Evolutionary conservation across 768 basidiomycete genomes (phyloP).

Genomic region (Cystofilobasidium ferigula): DNA sequence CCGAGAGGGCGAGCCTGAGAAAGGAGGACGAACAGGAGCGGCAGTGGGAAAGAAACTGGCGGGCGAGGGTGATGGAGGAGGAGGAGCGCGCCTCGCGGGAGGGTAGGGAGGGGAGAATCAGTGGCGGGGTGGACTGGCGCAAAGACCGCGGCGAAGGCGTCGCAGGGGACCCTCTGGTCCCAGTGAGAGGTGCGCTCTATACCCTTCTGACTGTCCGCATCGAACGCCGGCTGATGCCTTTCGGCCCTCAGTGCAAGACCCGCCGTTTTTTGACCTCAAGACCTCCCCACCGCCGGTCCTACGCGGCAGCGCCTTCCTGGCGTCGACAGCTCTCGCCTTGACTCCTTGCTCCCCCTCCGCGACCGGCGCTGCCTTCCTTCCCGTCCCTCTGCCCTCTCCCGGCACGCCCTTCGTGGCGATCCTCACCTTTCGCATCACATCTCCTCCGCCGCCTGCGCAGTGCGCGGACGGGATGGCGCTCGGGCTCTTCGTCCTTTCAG

Average conservation of each 20-base stretch:
- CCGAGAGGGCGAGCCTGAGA: not conserved
- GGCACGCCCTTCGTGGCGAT: not conserved
- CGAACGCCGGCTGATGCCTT: not conserved
- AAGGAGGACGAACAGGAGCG: constrained; percentile 5
- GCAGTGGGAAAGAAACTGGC: constrained; percentile 3
- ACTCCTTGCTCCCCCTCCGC: not conserved
- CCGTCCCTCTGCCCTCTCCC: not conserved
- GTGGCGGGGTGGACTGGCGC: constrained; percentile 14
- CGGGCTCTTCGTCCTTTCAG: too few species aligned
- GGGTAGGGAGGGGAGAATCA: constrained; percentile 6
- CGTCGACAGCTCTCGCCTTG: not conserved
- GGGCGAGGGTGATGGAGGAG: constrained; percentile 1
- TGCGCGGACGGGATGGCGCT: constrained; percentile 9
- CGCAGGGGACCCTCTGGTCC: not conserved
- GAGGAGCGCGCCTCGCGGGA: constrained; percentile 5
- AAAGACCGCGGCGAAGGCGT: not conserved
- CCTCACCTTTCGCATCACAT: constrained; percentile 8
- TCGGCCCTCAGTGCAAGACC: not conserved
- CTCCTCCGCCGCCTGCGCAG: not conserved
- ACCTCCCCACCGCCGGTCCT: not conserved
- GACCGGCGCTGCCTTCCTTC: constrained; percentile 7
- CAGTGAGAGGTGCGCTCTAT: not conserved
- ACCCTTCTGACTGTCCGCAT: too few species aligned
- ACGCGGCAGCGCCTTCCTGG: not conserved
- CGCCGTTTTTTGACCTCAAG: not conserved